Conservation (phyloP, 345 rosid genomes). For the Gossypium rotundifolium region DNA sequence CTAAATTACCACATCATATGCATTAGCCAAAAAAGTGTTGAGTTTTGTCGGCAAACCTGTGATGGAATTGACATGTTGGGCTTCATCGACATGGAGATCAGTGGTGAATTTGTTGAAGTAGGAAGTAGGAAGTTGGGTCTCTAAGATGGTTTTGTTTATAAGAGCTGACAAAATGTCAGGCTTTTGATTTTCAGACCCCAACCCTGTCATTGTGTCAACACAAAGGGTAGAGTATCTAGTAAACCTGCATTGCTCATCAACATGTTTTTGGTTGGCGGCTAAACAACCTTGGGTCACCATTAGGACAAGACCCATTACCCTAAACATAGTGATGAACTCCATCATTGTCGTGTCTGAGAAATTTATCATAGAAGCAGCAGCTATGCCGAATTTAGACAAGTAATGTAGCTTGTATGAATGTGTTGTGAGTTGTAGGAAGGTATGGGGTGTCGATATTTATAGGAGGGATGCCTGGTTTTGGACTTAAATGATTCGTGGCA, state of each 20-base stretch:
- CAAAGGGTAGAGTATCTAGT: conserved; percentile 62
- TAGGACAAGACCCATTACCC: conserved; percentile 21
- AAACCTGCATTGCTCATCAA: conserved; percentile 38
- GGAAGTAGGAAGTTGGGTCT: conserved; percentile 30
- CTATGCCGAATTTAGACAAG: background rate
- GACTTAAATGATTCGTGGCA: background rate
- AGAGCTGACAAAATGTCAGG: conserved; percentile 41
- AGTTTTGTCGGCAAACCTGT: conserved; percentile 29
- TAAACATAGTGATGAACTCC: conserved; percentile 4
- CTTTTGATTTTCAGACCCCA: conserved; percentile 15
- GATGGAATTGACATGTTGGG: conserved; percentile 22
- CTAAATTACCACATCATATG: too few relatives aligned
- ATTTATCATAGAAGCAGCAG: background rate
- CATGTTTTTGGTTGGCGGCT: conserved; percentile 23
- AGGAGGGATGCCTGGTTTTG: conserved; percentile 12
- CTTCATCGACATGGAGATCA: conserved; percentile 17
- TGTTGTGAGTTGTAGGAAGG: background rate
- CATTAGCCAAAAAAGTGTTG: background rate
- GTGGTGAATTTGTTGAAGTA: conserved; percentile 28
- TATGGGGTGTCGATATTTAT: conserved; percentile 21
- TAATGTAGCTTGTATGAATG: background rate
- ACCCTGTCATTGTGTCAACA: conserved; percentile 33
- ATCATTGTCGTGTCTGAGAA: conserved; percentile 5
- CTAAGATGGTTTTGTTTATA: conserved; percentile 52
- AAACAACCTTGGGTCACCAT: conserved; percentile 1